Percentiles rank a stretch among this genome's conserved stretches.
phyloP scores from a whole-genome alignment of 202 grass and related monocot genomes.

The Setaria viridis region DNA sequence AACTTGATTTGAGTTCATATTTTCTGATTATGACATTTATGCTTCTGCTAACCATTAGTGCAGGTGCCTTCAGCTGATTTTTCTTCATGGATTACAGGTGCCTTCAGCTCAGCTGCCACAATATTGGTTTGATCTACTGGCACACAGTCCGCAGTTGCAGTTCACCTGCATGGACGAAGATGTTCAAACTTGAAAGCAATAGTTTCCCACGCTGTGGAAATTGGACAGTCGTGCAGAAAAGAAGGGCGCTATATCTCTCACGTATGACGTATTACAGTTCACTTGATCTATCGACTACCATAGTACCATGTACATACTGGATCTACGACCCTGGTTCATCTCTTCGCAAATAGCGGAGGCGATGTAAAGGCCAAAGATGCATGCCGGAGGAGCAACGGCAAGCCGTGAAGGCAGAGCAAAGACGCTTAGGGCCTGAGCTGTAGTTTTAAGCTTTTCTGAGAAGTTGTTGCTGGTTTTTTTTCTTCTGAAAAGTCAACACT shows the following conservation, averaged over 20 bases:
- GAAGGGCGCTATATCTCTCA: background rate
- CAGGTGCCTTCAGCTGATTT: background rate
- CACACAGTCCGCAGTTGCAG: background rate
- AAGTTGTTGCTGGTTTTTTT: too few relatives aligned
- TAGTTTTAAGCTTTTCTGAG: too few relatives aligned
- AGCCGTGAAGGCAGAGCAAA: background rate
- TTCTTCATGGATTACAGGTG: background rate
- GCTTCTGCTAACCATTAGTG: conserved; percentile 8
- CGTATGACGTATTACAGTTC: background rate
- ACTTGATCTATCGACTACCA: background rate
- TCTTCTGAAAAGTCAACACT: too few relatives aligned
- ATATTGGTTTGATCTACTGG: background rate
- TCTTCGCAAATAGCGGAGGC: background rate
- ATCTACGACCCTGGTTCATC: background rate
- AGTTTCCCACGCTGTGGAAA: background rate
- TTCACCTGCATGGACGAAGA: conserved; percentile 6
- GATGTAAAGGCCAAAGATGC: background rate
- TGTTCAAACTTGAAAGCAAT: conserved; percentile 17
- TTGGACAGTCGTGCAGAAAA: background rate
- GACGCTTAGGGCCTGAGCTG: background rate
- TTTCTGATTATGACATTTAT: conserved; percentile 24
- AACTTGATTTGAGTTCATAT: background rate
- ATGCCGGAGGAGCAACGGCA: background rate
- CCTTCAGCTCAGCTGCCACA: background rate
- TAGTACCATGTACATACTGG: background rate